Base-by-base conservation (phyloP, 495 filamentous ascomycete genomes). In the Lasiosphaeria miniovina region DNA sequence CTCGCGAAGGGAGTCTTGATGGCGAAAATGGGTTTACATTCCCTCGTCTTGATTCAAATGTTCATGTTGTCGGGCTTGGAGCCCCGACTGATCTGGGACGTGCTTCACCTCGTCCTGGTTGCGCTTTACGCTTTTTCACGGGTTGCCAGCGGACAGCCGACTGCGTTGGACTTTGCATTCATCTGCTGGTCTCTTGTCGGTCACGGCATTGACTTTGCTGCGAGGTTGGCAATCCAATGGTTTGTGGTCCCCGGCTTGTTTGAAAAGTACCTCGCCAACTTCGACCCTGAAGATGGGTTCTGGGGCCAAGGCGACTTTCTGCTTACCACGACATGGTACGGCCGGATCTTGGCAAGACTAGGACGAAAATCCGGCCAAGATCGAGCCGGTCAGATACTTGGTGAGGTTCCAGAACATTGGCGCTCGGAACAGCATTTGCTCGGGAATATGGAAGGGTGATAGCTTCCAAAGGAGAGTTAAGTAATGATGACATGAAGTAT, bases 181-280 rank as follows among this genome's bases (percentile, higher is more conserved):
- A 61, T 68, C 4, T 60, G 32, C 6, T 68, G 66, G 66, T 46
- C 54, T 0, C 50, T 65, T 3, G 4, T 63, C 11, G 66, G 66
- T 6, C 66, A 68, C 34, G 12, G n/a, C 0, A 43, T 63, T 1
- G 61, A 63, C 32, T 55, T 68, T 48, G 43, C 43, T 6, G 60
- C 55, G 3, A n/a, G 61, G 36, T 6, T 68, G 50, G 48, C 38
- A 11, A 61, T 63, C 2, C 54, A 48, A 10, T 57, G 38, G 11
- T 36, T 63, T 0, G 58, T 65, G 31, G 55, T 63, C 3, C 63
- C 66, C 6, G 1, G 31, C 50, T 24, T 65, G 17, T 63, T 65
- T 48, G 60, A 65, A 4, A 15, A 41, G 49, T 65, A 68, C 43
- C 9, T 68, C 8, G 74, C 68, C 10, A 70, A 59, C n/a, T 78